A percentile compares a stretch with the other conserved stretches of the same genome.
Conservation (phyloP, 148 eudicot species). For the Persicaria maculosa region DNA sequence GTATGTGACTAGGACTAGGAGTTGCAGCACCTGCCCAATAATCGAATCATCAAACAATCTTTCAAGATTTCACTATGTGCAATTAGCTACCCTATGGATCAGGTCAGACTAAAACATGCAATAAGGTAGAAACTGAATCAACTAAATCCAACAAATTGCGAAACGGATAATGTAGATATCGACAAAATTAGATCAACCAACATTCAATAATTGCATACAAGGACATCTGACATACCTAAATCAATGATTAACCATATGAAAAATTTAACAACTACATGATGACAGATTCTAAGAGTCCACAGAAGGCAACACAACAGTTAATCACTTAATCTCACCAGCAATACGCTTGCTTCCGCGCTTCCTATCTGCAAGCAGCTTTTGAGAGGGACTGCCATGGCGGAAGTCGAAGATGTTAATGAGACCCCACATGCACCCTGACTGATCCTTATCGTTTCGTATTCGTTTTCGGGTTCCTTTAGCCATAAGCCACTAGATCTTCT, state of each 20-base stretch:
- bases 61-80: neutral
- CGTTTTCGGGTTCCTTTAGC: conserved; percentile 11
- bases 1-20: neutral
- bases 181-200: neutral
- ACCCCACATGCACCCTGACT: conserved; percentile 82
- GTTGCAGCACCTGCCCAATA: conserved; percentile 4
- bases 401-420: conserved; percentile 71
- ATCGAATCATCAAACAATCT: neutral
- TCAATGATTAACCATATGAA: neutral
- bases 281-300: neutral
- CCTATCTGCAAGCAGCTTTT: conserved; percentile 51
- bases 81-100: neutral
- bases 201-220: neutral
- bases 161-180: neutral
- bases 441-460: conserved; percentile 16
- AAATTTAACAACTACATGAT: neutral
- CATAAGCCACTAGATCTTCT: neutral
- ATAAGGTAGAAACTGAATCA: neutral
- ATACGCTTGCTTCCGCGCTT: conserved; percentile 45
- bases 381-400: conserved; percentile 63
- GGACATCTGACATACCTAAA: neutral
- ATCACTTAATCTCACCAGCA: conserved; percentile 47
- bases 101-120: too few relatives aligned
- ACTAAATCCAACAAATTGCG: neutral
- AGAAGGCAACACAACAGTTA: neutral